Evolutionary conservation across 129 eudicot genomes (phyloP), one percentile per base, ranked within the genome.

Genomic region (Artemisia annua): DNA sequence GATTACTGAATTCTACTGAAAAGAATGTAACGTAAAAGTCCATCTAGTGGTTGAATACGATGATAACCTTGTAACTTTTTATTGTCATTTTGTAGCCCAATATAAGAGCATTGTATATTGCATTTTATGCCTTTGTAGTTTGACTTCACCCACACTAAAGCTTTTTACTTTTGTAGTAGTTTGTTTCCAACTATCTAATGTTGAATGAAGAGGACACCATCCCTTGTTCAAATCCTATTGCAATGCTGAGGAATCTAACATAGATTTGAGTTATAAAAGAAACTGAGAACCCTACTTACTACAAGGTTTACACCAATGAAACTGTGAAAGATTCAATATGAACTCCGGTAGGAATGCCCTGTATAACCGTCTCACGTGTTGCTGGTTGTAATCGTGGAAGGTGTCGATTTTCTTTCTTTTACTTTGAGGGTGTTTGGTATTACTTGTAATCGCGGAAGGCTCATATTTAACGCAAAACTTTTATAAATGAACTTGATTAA

Each of bases 61-160:
- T 32, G 52, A n/a, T n/a, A 28, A 52, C 58, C 70, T 62, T 78
- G 76, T 63, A 78, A 78, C 76, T 70, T 78, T 35, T 26, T 20
- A 28, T 66, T 74, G 43, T 16, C 57, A 52, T 52, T 6, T 67
- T 62, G 65, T 64, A 70, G 63, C 52, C 74, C 63, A 56, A 51
- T 67, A 57, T 75, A 75, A 67, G 74, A 67, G 53, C 69, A 53
- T 52, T 70, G 71, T 78, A 63, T 78, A 78, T 78, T 78, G 66
- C 72, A 61, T 51, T 78, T 63, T 70, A 49, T 39, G 62, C 57
- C 7, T 55, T 20, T 46, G 50, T 67, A 67, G 68, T 75, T 66
- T n/a, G 43, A 66, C 58, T 35, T 46, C 44, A 66, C 35, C 66
- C 35, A n/a, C 50, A 44, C 26, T 43, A 39, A 44, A 24, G 35